phyloP scores from a whole-genome alignment of 2,329 filamentous ascomycete genomes.

The Rachicladosporium sp. region DNA sequence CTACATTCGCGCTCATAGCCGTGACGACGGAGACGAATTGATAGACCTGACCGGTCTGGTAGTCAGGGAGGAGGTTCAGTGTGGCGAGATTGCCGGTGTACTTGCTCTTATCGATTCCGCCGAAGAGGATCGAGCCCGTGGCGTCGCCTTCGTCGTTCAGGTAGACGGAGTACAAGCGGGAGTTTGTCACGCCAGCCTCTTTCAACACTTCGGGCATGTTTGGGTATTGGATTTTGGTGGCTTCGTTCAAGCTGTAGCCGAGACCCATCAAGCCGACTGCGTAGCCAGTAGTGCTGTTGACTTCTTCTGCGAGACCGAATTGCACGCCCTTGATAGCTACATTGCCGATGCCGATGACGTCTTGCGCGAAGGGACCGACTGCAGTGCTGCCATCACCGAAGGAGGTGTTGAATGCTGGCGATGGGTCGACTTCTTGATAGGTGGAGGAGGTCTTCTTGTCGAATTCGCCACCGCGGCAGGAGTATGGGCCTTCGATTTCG shows the following conservation, averaged over 20 bases:
- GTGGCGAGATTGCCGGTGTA: constrained; percentile 20
- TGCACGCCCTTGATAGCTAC: constrained; percentile 17
- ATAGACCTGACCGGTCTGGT: constrained; percentile 8
- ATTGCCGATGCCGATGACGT: constrained; percentile 19
- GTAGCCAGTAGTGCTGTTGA: constrained; percentile 18
- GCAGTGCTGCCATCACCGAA: constrained; percentile 20
- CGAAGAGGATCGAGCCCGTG: constrained; percentile 23
- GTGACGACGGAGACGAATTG: constrained; percentile 21
- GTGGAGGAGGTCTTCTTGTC: constrained; percentile 14
- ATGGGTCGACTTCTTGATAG: constrained; percentile 13
- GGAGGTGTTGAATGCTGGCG: constrained; percentile 18
- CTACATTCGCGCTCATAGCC: constrained; percentile 11
- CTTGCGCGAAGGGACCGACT: constrained; percentile 16
- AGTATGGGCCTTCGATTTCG: constrained; percentile 8
- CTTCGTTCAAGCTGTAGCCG: constrained; percentile 20
- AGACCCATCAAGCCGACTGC: constrained; percentile 22
- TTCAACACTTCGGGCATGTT: constrained; percentile 23
- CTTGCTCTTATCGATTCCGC: constrained; percentile 22
- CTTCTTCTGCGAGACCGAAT: constrained; percentile 19
- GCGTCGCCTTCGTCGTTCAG: constrained; percentile 17
- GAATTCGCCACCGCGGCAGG: constrained; percentile 21
- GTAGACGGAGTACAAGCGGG: constrained; percentile 21
- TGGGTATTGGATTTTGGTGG: constrained; percentile 14
- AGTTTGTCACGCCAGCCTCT: constrained; percentile 19
- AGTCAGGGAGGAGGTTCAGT: constrained; percentile 17